Evolutionary conservation across 257 asterid species (phyloP).

Genomic region (Rehmannia glutinosa): DNA sequence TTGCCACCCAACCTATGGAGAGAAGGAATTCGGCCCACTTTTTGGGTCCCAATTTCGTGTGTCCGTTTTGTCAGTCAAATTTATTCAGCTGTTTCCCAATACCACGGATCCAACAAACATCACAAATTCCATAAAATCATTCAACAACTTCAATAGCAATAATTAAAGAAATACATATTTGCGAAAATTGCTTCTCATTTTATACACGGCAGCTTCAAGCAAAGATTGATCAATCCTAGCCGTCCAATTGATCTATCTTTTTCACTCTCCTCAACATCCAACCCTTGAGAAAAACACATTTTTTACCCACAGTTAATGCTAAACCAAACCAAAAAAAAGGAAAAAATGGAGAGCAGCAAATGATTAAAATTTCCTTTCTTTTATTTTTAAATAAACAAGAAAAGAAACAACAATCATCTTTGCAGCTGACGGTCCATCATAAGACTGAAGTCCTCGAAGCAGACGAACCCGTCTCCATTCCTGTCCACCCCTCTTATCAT

Average conservation of each 20-base stretch:
- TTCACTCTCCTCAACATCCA: not conserved
- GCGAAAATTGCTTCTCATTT: constrained; percentile 1
- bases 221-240: constrained; percentile 21
- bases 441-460: constrained; percentile 74
- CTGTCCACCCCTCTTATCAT: constrained; percentile 74
- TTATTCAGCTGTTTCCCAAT: not conserved
- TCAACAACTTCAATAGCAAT: not conserved
- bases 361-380: not conserved
- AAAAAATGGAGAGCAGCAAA: constrained; percentile 1
- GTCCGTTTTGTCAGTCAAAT: not conserved
- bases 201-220: constrained; percentile 22
- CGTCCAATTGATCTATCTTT: constrained; percentile 18
- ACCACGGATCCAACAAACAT: not conserved
- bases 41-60: not conserved
- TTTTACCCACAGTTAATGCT: not conserved
- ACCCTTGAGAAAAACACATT: not conserved
- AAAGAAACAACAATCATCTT: constrained; percentile 20
- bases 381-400: constrained; percentile 13
- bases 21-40: not conserved
- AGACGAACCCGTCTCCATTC: constrained; percentile 86
- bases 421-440: constrained; percentile 70
- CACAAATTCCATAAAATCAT: not conserved
- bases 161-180: not conserved
- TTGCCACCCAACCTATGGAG: not conserved
- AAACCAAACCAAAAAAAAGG: not conserved